Conservation (phyloP, 2,329 filamentous ascomycete species). For the Epichloe coenophiala region DNA sequence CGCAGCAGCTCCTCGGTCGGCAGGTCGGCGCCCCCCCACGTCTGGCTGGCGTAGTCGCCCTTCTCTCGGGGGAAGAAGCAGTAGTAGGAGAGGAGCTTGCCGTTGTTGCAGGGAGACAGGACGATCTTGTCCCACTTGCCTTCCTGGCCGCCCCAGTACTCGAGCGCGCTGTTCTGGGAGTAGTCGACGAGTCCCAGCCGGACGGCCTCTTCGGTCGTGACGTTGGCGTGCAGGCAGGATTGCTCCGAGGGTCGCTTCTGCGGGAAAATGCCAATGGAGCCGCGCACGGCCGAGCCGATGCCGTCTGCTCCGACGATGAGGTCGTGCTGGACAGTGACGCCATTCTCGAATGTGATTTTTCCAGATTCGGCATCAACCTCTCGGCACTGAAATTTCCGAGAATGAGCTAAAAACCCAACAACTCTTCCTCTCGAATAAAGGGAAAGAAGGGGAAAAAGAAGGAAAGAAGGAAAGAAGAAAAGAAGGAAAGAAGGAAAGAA, state of each 20-base stretch:
- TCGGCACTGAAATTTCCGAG: conserved; percentile 22
- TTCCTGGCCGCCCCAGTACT: conserved; percentile 59
- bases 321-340: conserved; percentile 36
- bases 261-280: conserved; percentile 47
- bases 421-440: too few species aligned
- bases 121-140: conserved; percentile 56
- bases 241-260: conserved; percentile 45
- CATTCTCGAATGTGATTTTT: conserved; percentile 40
- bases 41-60: conserved; percentile 47
- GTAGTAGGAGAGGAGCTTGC: conserved; percentile 53
- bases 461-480: too few species aligned
- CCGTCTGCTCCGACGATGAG: conserved; percentile 52
- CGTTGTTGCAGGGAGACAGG: conserved; percentile 53
- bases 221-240: conserved; percentile 52
- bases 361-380: conserved; percentile 38
- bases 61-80: conserved; percentile 48
- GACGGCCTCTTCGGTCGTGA: conserved; percentile 46
- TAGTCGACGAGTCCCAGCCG: conserved; percentile 49
- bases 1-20: conserved; percentile 45
- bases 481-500: too few species aligned
- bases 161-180: conserved; percentile 43
- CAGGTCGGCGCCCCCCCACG: conserved; percentile 43
- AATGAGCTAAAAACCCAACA: background rate
- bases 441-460: too few species aligned
- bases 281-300: conserved; percentile 51